phyloP scores from a whole-genome alignment of 148 eudicot species.

The Agrostemma githago region DNA sequence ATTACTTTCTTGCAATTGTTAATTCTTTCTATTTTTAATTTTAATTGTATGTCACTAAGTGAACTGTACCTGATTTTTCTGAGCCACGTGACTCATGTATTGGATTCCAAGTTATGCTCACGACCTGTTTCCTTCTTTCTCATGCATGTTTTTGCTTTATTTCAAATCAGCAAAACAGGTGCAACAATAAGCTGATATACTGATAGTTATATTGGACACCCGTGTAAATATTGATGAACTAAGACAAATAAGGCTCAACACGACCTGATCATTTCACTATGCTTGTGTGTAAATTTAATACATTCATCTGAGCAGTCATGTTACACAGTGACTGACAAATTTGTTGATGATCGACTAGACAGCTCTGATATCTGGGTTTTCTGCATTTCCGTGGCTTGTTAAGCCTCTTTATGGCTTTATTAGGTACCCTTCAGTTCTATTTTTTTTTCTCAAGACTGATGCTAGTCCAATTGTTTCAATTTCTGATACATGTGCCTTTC shows the following conservation, averaged over 20 bases:
- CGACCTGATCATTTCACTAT: not conserved
- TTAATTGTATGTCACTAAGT: not conserved
- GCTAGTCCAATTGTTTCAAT: not conserved
- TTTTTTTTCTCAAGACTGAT: not conserved
- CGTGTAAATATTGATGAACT: not conserved
- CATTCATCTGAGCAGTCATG: not conserved
- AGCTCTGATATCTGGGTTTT: constrained; percentile 90
- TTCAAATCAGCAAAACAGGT: not conserved
- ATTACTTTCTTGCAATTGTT: not conserved
- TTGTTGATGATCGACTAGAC: constrained; percentile 65
- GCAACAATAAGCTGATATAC: not conserved
- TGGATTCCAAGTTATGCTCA: not conserved
- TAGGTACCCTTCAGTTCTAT: constrained; percentile 46
- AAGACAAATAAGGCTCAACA: not conserved
- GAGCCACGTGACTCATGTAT: not conserved
- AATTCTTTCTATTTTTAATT: not conserved
- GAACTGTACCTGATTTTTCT: not conserved
- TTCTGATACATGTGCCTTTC: constrained; percentile 5
- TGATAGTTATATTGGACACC: not conserved
- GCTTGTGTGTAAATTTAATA: constrained; percentile 1
- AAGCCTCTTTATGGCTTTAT: constrained; percentile 97
- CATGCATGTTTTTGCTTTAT: not conserved
- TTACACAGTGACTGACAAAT: constrained; percentile 32
- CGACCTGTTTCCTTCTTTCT: not conserved
- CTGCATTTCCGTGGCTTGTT: constrained; percentile 94